Evolutionary conservation across 805 yeast genomes (phyloP), one percentile per base, ranked within the genome.

Genomic region (Wickerhamia fluorescens): DNA sequence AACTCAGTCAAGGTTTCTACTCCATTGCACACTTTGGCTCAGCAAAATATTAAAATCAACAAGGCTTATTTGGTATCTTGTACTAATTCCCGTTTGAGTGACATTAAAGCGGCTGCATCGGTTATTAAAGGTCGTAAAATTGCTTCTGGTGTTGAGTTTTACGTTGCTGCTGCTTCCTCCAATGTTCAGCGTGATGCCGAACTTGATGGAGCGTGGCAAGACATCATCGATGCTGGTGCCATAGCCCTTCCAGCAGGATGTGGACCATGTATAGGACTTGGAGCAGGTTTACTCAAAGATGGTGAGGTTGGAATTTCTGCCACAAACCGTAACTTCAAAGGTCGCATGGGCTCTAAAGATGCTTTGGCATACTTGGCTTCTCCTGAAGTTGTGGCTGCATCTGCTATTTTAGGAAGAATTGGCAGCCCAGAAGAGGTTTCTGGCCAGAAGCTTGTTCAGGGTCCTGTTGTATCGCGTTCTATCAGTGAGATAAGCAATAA

Each of bases 251-350:
- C 97, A 13, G 95, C 98, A 10, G 99, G 99, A 14, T 92, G 99
- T 65, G 99, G 99, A 25, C 99, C 99, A 14, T 92, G 99, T 66
- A 92, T 92, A 51, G 99, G 99, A 20, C 67, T 92, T 32, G 99
- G 99, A 32, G 71, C 94, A 16, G 99, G 99, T 28, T 66, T 92
- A 40, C 66, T 92, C 42, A 78, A 92, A 58, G 89, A 85, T 20
- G 98, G 98, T 25, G 97, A 92, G 58, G 94, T 92, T 35, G 98
- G 99, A 41, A 92, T 92, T 47, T 84, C 95, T 40, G 98, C 98
- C 34, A 92, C 98, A 6, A 92, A 92, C 67, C 78, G 99, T 66
- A 92, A 92, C 62, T 92, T 92, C 73, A 92, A 92, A 63, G 99
- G 99, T 37, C 78, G 99, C 64, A 92, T 92, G 99, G 99, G 99